Evolutionary conservation across 1,139 yeast genomes (phyloP), one percentile per base, ranked within the genome.

Genomic region (Diutina siamensis): DNA sequence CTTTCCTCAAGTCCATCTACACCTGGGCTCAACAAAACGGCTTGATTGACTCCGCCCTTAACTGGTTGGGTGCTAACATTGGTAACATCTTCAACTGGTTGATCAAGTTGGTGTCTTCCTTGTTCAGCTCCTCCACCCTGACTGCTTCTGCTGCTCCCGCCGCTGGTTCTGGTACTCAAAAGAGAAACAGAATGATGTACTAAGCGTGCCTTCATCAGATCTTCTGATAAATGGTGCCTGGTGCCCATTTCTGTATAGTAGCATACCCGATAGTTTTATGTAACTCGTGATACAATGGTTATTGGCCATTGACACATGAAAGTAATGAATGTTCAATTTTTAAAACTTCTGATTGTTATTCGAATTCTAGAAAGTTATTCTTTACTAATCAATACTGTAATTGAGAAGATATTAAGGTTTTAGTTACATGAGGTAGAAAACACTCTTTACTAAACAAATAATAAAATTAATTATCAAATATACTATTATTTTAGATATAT

Each of bases 21-120:
- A 38, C 44, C 44, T 70, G 72, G 72, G 67, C 73, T 50, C 65
- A 68, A 57, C 46, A 53, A 19, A 58, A 64, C 22, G 75, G 75
- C 49, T 48, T 69, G 44, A 64, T 71, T 55, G 55, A 53, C 50
- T 46, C 57, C 19, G 66, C 62, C 49, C 55, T 69, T 47, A 46
- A 50, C 40, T 68, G 60, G 46, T 60, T 56, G 54, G 62, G 59
- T 48, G 53, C 59, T 47, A 58, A 62, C 22, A 49, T 67, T 48
- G 62, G 65, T 44, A 47, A 51, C 35, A 55, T 64, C 57, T 48
- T 64, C 40, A 58, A 60, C 45, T 44, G 64, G 42, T 49, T 62
- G 35, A 49, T 59, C 40, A 65, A 63, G 45, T 56, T 63, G 49
- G 60, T 60, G 48, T 54, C 55, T 47, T 60, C 63, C 8, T 22